Evolutionary conservation across 768 basidiomycete genomes (phyloP).

Genomic region (Trametes gibbosa): DNA sequence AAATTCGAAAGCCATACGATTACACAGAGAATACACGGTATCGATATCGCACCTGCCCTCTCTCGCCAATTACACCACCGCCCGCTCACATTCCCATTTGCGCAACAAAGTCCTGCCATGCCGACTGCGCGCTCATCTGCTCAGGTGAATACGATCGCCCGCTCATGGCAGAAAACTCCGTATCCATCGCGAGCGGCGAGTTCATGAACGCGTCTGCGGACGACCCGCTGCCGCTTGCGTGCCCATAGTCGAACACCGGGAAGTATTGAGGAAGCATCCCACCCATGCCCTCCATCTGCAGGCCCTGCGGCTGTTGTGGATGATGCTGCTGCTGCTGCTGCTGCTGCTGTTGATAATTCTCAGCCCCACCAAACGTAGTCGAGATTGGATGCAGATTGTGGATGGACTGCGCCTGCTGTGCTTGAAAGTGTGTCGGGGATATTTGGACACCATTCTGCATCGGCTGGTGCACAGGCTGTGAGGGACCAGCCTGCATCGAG

Average conservation of each 20-base stretch:
- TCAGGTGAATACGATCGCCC: conserved; percentile 38
- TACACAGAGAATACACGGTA: conserved; percentile 10
- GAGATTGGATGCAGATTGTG: conserved; percentile 19
- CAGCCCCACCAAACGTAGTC: conserved; percentile 10
- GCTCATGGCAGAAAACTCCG: conserved; percentile 20
- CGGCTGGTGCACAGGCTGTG: conserved; percentile 12
- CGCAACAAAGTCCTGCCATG: conserved; percentile 35
- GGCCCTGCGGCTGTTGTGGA: conserved; percentile 12
- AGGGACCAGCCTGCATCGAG: conserved; percentile 22
- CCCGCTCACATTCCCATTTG: conserved; percentile 27
- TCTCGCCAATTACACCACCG: not conserved
- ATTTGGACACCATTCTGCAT: conserved; percentile 31
- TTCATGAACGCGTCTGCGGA: conserved; percentile 26
- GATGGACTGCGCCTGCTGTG: conserved; percentile 16
- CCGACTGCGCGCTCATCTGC: conserved; percentile 26
- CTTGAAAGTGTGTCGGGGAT: conserved; percentile 20
- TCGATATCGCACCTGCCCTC: not conserved
- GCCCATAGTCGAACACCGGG: conserved; percentile 70
- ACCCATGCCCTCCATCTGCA: conserved; percentile 23
- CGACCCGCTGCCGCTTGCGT: conserved; percentile 26
- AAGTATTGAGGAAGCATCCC: conserved; percentile 63
- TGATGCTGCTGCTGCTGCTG: not conserved
- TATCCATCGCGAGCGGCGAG: conserved; percentile 28
- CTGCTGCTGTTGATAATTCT: conserved; percentile 2
- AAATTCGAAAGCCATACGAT: conserved; percentile 2